Evolutionary conservation across 1,139 yeast genomes (phyloP).

Genomic region (Nakaseomyces bracarensis): DNA sequence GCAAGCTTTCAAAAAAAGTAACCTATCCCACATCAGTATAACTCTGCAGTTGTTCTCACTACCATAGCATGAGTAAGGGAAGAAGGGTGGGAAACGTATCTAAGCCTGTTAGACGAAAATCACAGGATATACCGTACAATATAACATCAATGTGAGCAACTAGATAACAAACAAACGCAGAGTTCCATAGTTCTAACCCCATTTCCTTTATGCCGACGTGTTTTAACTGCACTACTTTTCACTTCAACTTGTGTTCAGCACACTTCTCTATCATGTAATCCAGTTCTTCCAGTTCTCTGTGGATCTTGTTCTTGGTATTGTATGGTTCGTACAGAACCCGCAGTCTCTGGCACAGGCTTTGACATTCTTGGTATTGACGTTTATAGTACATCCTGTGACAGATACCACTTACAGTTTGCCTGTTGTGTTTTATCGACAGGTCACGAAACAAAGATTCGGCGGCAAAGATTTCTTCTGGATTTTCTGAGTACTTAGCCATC

Average conservation of each 20-base stretch:
- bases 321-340: slow-evolving; percentile 29
- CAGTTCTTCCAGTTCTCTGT: slow-evolving; percentile 42
- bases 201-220: no score
- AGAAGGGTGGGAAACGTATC: no score
- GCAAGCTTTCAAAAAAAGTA: no score
- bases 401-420: slow-evolving; percentile 27
- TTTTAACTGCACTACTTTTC: no score
- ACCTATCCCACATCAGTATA: no score
- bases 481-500: slow-evolving; percentile 30
- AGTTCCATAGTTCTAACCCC: no score
- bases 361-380: slow-evolving; percentile 40
- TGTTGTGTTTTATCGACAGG: slow-evolving; percentile 25
- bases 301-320: slow-evolving; percentile 33
- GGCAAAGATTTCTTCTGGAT: slow-evolving; percentile 1
- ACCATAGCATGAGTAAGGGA: no score
- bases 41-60: no score
- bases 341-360: slow-evolving; percentile 33
- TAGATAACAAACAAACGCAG: no score
- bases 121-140: no score
- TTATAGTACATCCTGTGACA: slow-evolving; percentile 42
- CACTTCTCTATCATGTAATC: slow-evolving; percentile 39
- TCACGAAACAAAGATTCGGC: slow-evolving; percentile 11
- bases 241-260: not conserved
- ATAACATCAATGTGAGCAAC: no score
- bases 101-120: no score